Evolutionary conservation across 2,329 filamentous ascomycete genomes (phyloP).

Genomic region (Fusarium coicis): DNA sequence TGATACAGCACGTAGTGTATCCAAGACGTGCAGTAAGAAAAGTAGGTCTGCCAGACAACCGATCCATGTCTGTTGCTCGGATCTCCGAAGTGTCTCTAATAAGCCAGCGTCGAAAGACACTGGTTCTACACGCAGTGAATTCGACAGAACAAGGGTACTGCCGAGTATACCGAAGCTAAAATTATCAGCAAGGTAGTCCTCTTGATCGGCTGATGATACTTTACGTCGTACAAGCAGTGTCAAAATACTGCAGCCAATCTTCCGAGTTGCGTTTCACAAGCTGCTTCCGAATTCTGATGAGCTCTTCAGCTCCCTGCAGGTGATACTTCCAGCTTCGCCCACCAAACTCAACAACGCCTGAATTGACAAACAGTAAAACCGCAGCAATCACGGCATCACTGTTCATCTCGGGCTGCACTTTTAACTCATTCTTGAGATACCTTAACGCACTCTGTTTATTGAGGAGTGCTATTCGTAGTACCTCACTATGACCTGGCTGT

Average conservation of each 20-base stretch:
- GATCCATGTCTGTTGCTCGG: not conserved
- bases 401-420: not conserved
- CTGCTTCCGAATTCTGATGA: not conserved
- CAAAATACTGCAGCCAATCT: not conserved
- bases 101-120: rapidly evolving
- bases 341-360: rapidly evolving
- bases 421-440: not conserved
- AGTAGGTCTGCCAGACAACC: not conserved
- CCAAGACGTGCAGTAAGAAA: rapidly evolving
- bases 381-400: rapidly evolving
- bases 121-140: rapidly evolving
- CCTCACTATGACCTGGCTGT: not conserved
- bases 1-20: not conserved
- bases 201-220: too few species aligned
- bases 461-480: rapidly evolving
- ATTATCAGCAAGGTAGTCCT: not conserved
- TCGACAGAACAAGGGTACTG: rapidly evolving
- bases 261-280: rapidly evolving
- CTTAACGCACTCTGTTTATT: not conserved
- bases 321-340: not conserved
- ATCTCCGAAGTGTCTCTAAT: rapidly evolving
- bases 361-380: rapidly evolving
- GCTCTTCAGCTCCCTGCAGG: not conserved
- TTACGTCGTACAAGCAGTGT: not conserved
- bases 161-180: not conserved